These are phyloP conservation scores for Trichoderma brevicompactum DNA, from an alignment of 2,329 filamentous ascomycete species.

Conservation along the genomic window DNA sequence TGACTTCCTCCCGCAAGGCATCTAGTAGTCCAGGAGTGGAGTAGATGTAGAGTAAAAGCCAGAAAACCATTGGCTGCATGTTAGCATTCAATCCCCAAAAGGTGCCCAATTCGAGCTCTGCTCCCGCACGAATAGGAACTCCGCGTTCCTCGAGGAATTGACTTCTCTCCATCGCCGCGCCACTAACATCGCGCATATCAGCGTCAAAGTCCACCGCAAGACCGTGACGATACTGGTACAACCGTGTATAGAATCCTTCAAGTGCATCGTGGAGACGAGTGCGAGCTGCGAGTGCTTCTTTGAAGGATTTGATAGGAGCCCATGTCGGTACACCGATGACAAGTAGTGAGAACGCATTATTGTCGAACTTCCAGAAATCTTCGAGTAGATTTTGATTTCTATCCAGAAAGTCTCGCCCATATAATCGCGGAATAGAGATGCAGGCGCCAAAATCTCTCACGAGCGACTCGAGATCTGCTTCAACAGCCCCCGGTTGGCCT, in stretches of 20 bases:
- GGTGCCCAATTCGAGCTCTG: constrained; percentile 16
- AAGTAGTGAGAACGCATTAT: constrained; percentile 32
- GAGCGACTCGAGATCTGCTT: constrained; percentile 22
- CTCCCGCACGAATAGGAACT: constrained; percentile 16
- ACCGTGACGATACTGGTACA: neutral
- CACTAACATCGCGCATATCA: constrained; percentile 32
- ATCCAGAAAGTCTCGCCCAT: constrained; percentile 34
- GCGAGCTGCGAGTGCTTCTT: constrained; percentile 32
- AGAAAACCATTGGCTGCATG: constrained; percentile 33
- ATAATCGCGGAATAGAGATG: constrained; percentile 34
- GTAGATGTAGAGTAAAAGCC: constrained; percentile 33
- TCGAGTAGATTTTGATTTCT: constrained; percentile 29
- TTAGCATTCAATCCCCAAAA: constrained; percentile 36
- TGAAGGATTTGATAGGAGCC: constrained; percentile 31
- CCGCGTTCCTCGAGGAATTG: constrained; percentile 28
- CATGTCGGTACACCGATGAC: constrained; percentile 34
- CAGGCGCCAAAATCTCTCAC: constrained; percentile 34
- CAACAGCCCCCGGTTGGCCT: constrained; percentile 8
- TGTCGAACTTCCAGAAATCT: constrained; percentile 36
- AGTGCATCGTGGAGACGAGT: constrained; percentile 29
- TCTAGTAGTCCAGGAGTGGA: constrained; percentile 30
- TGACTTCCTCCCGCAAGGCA: constrained; percentile 31
- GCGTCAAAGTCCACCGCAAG: constrained; percentile 28
- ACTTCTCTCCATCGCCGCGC: constrained; percentile 31
- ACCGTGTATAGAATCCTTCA: constrained; percentile 5